These are phyloP conservation scores for Solanum verrucosum DNA, from an alignment of 257 asterid species.

Conservation along the genomic window DNA sequence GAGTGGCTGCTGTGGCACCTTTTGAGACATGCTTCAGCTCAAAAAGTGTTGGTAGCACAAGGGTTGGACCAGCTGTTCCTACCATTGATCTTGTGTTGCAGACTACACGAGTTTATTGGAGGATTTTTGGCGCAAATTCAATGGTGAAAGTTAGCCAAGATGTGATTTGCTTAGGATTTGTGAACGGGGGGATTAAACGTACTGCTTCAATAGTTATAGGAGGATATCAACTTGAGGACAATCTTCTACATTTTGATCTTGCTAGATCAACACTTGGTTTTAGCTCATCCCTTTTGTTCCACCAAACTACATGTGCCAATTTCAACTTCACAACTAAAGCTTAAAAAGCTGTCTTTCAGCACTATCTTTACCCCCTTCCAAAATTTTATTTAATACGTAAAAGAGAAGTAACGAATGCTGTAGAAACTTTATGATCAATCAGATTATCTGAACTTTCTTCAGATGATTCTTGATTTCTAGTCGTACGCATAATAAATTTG, in stretches of 20 bases:
- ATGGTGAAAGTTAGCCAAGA: conserved; percentile 24
- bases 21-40: conserved; percentile 31
- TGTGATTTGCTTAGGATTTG: conserved; percentile 16
- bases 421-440: neutral
- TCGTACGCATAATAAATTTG: neutral
- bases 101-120: conserved; percentile 31
- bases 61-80: conserved; percentile 43
- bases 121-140: conserved; percentile 41
- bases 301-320: conserved; percentile 8
- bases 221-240: conserved; percentile 43
- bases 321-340: conserved; percentile 1
- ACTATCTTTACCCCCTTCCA: neutral
- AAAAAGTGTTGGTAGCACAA: conserved; percentile 26
- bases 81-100: conserved; percentile 26
- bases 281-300: conserved; percentile 32
- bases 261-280: conserved; percentile 30
- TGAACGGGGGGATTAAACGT: conserved; percentile 13
- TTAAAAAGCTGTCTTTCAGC: neutral
- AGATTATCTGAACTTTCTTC: neutral
- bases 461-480: neutral
- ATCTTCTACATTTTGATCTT: conserved; percentile 42
- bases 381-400: neutral
- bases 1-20: conserved; percentile 20
- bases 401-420: neutral
- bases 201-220: conserved; percentile 28